Conservation (phyloP, 2,329 filamentous ascomycete species). For the Grosmannia huntii region DNA sequence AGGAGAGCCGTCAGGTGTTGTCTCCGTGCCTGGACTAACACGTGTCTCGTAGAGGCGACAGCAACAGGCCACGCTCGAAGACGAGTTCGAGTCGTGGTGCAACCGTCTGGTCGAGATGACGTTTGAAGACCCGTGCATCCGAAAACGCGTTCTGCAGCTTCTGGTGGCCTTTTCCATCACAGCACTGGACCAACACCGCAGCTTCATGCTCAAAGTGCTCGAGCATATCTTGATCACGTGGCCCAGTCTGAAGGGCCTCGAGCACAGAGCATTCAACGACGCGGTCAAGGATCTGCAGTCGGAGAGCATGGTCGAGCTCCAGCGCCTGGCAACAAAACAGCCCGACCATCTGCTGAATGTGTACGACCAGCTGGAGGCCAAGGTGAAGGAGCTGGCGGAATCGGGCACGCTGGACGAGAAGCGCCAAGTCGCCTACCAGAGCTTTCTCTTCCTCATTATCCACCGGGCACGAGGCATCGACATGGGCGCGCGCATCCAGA, state of each 20-base stretch:
- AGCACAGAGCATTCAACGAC: slow-evolving; percentile 66
- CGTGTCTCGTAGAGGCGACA: slow-evolving; percentile 33
- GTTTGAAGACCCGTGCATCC: slow-evolving; percentile 74
- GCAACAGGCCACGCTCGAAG: slow-evolving; percentile 44
- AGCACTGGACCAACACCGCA: slow-evolving; percentile 61
- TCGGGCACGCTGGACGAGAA: slow-evolving; percentile 67
- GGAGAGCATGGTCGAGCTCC: slow-evolving; percentile 75
- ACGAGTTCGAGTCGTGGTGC: slow-evolving; percentile 59
- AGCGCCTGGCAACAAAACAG: slow-evolving; percentile 80
- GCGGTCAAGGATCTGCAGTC: slow-evolving; percentile 80
- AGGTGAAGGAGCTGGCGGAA: slow-evolving; percentile 67
- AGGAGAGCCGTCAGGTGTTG: neutral
- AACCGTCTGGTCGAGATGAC: slow-evolving; percentile 55
- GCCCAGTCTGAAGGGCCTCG: slow-evolving; percentile 49
- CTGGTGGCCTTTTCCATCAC: slow-evolving; percentile 76
- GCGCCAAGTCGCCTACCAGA: slow-evolving; percentile 72
- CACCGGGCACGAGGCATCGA: slow-evolving; percentile 73
- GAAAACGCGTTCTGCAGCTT: slow-evolving; percentile 68
- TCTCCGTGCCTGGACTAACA: slow-evolving; percentile 9
- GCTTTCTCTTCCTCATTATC: slow-evolving; percentile 87
- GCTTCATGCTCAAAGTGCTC: slow-evolving; percentile 77
- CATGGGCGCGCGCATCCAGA: slow-evolving; percentile 52
- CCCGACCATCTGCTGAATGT: slow-evolving; percentile 79
- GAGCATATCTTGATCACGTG: slow-evolving; percentile 83
- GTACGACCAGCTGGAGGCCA: slow-evolving; percentile 74